A percentile compares a stretch with the other conserved stretches of the same genome.
Conservation (phyloP, 1,284 basidiomycete genomes). For the Fereydounia khargensis region DNA sequence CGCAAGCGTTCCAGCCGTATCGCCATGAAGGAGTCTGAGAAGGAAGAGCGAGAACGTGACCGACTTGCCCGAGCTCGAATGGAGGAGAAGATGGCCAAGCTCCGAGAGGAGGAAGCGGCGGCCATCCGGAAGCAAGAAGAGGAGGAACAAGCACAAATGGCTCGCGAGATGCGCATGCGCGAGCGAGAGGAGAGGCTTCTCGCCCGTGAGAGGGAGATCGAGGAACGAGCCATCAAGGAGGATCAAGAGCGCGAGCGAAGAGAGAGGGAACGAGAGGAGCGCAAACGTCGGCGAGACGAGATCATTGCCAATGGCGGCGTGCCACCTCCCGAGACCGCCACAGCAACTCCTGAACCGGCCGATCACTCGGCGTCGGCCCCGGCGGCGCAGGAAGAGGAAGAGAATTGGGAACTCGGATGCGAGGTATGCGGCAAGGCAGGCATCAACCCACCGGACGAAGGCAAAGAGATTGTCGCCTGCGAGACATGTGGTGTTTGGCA, state of each 20-base stretch:
- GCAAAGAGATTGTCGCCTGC: conserved; percentile 73
- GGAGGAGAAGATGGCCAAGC: conserved; percentile 60
- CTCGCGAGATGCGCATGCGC: conserved; percentile 57
- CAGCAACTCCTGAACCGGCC: conserved; percentile 3
- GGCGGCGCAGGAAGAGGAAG: conserved; percentile 54
- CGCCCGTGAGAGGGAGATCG: conserved; percentile 54
- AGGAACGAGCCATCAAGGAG: conserved; percentile 37
- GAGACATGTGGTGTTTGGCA: conserved; percentile 73
- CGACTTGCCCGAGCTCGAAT: conserved; percentile 57
- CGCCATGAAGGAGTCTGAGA: conserved; percentile 64
- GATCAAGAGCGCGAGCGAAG: conserved; percentile 39
- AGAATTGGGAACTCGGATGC: conserved; percentile 79
- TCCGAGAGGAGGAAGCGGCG: conserved; percentile 64
- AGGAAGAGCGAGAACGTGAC: conserved; percentile 62
- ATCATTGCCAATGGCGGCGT: conserved; percentile 60
- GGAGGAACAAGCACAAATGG: conserved; percentile 59
- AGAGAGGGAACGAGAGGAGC: conserved; percentile 59
- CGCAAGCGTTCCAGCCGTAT: conserved; percentile 81
- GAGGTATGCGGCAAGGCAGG: conserved; percentile 73
- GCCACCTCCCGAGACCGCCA: conserved; percentile 8
- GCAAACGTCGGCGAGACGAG: conserved; percentile 65
- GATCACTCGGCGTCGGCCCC: background rate
- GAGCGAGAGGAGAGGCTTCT: conserved; percentile 60
- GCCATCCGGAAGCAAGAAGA: conserved; percentile 60
- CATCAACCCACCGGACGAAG: conserved; percentile 68